These are phyloP conservation scores for Nectriaceae sp. DNA, from an alignment of 2,329 filamentous ascomycete genomes.

Conservation along the genomic window DNA sequence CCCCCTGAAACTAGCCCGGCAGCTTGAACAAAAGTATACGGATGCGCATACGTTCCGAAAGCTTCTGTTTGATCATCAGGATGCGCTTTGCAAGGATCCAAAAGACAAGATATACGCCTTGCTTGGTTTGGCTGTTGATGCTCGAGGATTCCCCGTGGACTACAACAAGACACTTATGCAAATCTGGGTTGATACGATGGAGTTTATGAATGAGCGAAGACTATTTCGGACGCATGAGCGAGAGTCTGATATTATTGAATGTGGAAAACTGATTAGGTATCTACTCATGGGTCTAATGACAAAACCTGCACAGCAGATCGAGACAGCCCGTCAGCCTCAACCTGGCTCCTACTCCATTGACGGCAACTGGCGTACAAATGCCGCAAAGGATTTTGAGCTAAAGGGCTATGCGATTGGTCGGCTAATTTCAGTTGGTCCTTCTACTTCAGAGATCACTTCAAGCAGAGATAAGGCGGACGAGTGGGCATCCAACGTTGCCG, in stretches of 20 bases:
- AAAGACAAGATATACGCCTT: not conserved
- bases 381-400: not conserved
- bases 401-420: not conserved
- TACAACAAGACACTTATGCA: not conserved
- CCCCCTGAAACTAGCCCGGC: not conserved
- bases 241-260: not conserved
- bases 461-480: not conserved
- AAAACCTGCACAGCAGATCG: not conserved
- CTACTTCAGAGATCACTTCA: not conserved
- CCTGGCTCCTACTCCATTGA: not conserved
- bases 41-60: not conserved
- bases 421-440: not conserved
- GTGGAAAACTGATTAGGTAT: not conserved
- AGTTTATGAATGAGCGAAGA: not conserved
- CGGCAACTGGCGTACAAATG: not conserved
- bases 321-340: not conserved
- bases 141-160: not conserved
- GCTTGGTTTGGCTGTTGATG: not conserved
- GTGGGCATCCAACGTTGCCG: not conserved
- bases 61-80: not conserved
- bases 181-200: not conserved
- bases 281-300: not conserved
- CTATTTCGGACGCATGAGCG: not conserved
- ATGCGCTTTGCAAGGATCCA: not conserved
- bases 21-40: not conserved